Conservation (phyloP, 495 filamentous ascomycete genomes). For the Sabuloglossum arenarium region DNA sequence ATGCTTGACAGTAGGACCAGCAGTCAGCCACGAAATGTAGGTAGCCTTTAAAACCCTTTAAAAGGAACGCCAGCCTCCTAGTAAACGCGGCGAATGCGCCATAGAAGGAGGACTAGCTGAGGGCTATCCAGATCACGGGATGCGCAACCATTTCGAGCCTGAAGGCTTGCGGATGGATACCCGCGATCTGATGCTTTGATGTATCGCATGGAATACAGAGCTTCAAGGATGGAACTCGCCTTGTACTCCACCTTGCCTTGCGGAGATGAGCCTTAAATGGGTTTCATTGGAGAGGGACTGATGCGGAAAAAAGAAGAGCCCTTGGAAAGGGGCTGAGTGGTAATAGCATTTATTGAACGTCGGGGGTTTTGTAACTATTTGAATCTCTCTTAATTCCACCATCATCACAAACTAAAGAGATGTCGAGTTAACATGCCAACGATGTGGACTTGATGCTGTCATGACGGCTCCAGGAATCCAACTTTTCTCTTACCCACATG, state of each 20-base stretch:
- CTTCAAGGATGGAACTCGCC: conserved; percentile 7
- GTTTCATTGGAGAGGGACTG: not conserved
- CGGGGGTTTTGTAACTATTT: not conserved
- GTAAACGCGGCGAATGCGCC: not conserved
- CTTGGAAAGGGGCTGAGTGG: not conserved
- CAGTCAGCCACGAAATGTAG: not conserved
- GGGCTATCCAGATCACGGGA: not conserved
- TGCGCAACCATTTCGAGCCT: not conserved
- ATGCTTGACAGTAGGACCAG: not conserved
- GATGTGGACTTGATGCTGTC: not conserved
- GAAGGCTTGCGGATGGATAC: not conserved
- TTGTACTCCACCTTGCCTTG: conserved; percentile 9
- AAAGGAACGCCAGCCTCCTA: not conserved
- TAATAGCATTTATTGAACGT: not conserved
- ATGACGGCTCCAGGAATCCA: conserved; percentile 1
- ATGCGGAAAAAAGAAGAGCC: not conserved
- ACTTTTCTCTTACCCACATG: conserved; percentile 1
- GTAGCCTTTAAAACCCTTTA: not conserved
- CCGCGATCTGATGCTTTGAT: conserved; percentile 1
- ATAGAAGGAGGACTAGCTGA: not conserved
- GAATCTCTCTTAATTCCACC: not conserved
- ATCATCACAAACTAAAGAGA: not conserved
- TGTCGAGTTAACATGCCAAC: not conserved
- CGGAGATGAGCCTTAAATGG: conserved; percentile 1
- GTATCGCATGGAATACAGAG: conserved; percentile 9